These are phyloP conservation scores for Rhodamnia argentea DNA, from an alignment of 345 rosid species.

Conservation along the genomic window DNA sequence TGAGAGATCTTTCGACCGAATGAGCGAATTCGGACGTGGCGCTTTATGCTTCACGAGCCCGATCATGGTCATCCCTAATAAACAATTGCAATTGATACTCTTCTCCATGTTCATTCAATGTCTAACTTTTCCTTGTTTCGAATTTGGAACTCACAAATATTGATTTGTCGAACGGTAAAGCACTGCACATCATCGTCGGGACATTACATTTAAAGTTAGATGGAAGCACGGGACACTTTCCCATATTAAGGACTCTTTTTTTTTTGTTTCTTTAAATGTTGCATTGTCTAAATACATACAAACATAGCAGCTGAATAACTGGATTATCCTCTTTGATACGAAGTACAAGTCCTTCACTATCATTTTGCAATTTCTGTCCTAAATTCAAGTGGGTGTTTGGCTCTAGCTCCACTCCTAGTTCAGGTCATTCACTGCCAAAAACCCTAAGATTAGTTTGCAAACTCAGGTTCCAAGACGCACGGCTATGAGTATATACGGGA, in stretches of 20 bases:
- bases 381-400: not conserved
- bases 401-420: not conserved
- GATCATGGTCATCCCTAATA: not conserved
- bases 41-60: not conserved
- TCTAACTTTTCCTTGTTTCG: not conserved
- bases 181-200: accelerated
- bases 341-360: not conserved
- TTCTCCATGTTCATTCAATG: not conserved
- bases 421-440: not conserved
- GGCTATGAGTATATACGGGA: not conserved
- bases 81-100: not conserved
- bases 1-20: not conserved
- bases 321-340: not conserved
- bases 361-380: not conserved
- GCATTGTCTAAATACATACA: not conserved
- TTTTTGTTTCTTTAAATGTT: accelerated
- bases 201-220: not conserved
- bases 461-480: not conserved
- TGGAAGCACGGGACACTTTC: not conserved
- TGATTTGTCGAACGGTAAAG: not conserved
- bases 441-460: not conserved
- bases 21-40: not conserved
- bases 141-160: not conserved
- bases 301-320: not conserved
- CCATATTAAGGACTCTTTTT: not conserved